Evolutionary conservation across 805 yeast species (phyloP).

Genomic region (Ogataea angusta): DNA sequence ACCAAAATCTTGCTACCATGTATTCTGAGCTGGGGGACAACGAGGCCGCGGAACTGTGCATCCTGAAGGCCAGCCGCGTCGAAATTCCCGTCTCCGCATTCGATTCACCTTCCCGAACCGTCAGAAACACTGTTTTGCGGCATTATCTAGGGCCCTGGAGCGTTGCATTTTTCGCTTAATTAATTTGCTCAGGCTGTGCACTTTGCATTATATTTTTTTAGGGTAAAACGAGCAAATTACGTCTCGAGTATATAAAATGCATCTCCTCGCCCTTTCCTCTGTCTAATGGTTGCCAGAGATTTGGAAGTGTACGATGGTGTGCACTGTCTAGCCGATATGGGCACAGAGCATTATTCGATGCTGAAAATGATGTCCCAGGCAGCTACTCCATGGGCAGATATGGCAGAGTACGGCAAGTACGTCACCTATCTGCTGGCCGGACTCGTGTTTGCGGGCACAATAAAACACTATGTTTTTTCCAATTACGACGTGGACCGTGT

Average conservation of each 20-base stretch:
- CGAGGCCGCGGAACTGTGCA: slow-evolving; percentile 27
- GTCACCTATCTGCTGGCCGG: slow-evolving; percentile 41
- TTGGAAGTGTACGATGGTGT: slow-evolving; percentile 30
- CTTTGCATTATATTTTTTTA: background rate
- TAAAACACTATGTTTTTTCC: slow-evolving; percentile 28
- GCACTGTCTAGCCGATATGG: slow-evolving; percentile 38
- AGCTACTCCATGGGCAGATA: slow-evolving; percentile 30
- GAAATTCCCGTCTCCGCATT: slow-evolving; percentile 33
- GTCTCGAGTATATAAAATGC: slow-evolving; percentile 1
- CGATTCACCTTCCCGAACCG: slow-evolving; percentile 15
- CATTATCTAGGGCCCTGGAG: slow-evolving; percentile 38
- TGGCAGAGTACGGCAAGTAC: slow-evolving; percentile 35
- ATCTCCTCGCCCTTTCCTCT: background rate
- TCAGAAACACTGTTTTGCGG: slow-evolving; percentile 32
- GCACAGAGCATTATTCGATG: slow-evolving; percentile 23
- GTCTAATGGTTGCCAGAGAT: slow-evolving; percentile 14
- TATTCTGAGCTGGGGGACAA: slow-evolving; percentile 29
- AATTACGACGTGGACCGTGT: slow-evolving; percentile 20
- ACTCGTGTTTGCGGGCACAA: slow-evolving; percentile 31
- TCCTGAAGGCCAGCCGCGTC: slow-evolving; percentile 24
- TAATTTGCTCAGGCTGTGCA: slow-evolving; percentile 15
- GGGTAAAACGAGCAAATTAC: slow-evolving; percentile 13
- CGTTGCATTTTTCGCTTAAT: slow-evolving; percentile 29
- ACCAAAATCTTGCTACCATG: slow-evolving; percentile 36
- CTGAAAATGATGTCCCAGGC: slow-evolving; percentile 31